Percentiles rank a stretch among this genome's conserved stretches.
Conservation (phyloP, 1,284 basidiomycete species). For the Bjerkandera adusta region DNA sequence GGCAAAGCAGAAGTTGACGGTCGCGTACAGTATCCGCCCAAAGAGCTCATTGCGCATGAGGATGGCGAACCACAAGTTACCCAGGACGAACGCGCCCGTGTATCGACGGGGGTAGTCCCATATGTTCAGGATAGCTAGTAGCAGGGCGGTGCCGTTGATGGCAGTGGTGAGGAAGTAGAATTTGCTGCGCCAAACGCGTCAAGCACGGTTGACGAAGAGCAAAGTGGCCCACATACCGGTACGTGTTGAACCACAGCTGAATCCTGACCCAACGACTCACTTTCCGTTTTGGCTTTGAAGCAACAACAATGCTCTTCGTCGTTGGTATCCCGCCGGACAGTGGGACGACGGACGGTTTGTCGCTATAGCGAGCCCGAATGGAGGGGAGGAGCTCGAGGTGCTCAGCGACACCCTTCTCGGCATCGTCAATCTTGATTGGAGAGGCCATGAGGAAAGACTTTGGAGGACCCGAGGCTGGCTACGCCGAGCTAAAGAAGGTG, state of each 20-base stretch:
- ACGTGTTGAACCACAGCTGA: conserved; percentile 66
- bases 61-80: conserved; percentile 41
- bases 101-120: conserved; percentile 62
- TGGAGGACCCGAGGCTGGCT: not conserved
- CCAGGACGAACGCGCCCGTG: conserved; percentile 59
- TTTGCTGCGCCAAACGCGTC: conserved; percentile 40
- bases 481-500: conserved; percentile 8
- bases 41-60: conserved; percentile 54
- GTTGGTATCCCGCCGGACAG: conserved; percentile 18
- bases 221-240: conserved; percentile 40
- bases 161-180: conserved; percentile 54
- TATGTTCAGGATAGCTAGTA: conserved; percentile 45
- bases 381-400: conserved; percentile 20
- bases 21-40: conserved; percentile 55
- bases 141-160: conserved; percentile 49
- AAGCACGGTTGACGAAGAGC: not conserved
- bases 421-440: conserved; percentile 23
- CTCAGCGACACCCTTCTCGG: conserved; percentile 27
- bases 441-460: conserved; percentile 21
- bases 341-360: conserved; percentile 12
- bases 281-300: conserved; percentile 24
- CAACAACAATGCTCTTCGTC: conserved; percentile 19
- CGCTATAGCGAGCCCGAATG: conserved; percentile 14
- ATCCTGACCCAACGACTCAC: conserved; percentile 46
- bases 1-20: conserved; percentile 58